These are phyloP conservation scores for Pulveroboletus frians DNA, from an alignment of 768 basidiomycete species.

Conservation along the genomic window DNA sequence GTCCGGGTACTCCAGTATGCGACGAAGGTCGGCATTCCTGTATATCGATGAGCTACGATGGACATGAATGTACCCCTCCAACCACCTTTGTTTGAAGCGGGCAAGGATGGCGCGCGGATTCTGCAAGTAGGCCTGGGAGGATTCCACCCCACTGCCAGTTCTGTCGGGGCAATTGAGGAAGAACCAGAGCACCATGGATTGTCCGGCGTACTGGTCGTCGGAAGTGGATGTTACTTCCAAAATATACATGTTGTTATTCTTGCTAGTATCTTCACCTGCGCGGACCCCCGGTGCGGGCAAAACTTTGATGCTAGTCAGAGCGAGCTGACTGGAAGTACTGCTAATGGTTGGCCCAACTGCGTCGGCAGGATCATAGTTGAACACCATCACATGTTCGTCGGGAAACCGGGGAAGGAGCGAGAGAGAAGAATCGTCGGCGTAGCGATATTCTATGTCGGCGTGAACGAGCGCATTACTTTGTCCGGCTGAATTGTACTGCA, in stretches of 20 bases:
- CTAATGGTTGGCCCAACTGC: constrained; percentile 42
- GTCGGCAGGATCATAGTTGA: constrained; percentile 56
- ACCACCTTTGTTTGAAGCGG: constrained; percentile 66
- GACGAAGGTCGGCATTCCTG: constrained; percentile 53
- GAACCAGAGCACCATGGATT: background rate
- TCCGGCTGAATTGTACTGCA: constrained; percentile 33
- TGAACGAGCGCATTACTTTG: constrained; percentile 44
- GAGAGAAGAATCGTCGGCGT: constrained; percentile 72
- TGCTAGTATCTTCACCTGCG: constrained; percentile 41
- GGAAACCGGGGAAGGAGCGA: constrained; percentile 53
- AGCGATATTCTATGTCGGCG: constrained; percentile 75
- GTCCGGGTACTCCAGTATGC: constrained; percentile 51
- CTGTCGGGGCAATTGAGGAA: constrained; percentile 5
- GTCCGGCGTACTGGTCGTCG: constrained; percentile 40
- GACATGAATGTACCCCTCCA: background rate
- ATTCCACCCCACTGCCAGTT: constrained; percentile 16
- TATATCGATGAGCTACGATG: constrained; percentile 7
- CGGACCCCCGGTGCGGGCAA: constrained; percentile 71
- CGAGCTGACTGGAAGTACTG: constrained; percentile 44
- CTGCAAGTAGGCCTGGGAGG: constrained; percentile 26
- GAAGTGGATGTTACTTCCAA: constrained; percentile 54
- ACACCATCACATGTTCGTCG: constrained; percentile 68
- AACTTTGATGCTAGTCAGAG: constrained; percentile 55
- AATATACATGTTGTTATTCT: constrained; percentile 70
- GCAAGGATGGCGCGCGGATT: constrained; percentile 49